A percentile compares a stretch with the other conserved stretches of the same genome.
Conservation (phyloP, 208 protist species). For the Crithidia mellificae region DNA sequence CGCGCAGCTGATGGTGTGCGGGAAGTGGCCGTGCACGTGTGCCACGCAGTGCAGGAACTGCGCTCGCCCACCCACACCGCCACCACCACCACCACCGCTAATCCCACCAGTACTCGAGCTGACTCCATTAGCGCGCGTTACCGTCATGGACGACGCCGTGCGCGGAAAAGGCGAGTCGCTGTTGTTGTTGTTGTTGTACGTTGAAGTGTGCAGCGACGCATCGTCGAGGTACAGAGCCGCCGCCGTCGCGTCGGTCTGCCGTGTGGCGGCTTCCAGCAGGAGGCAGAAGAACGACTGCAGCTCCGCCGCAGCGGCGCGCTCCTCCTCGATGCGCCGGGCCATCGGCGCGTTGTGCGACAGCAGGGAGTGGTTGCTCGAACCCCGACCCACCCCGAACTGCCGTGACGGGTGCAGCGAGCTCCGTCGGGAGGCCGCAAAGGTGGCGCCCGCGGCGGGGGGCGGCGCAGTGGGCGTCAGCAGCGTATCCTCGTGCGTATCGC, state of each 20-base stretch:
- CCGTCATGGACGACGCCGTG: background rate
- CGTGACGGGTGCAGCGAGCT: background rate
- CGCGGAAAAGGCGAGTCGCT: background rate
- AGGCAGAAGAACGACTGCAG: conserved; percentile 72
- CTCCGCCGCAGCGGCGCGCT: conserved; percentile 32
- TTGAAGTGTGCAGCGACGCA: background rate
- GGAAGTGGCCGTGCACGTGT: conserved; percentile 57
- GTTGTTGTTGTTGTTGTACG: background rate
- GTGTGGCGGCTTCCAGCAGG: conserved; percentile 60
- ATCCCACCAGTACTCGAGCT: too few relatives aligned
- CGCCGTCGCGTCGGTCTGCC: conserved; percentile 44
- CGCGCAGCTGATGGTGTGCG: conserved; percentile 57
- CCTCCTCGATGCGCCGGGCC: conserved; percentile 29
- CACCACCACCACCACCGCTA: too few relatives aligned
- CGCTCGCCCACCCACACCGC: conserved; percentile 5
- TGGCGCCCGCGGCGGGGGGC: background rate
- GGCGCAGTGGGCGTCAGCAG: too few relatives aligned
- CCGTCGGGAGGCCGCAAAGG: background rate
- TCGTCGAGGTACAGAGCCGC: conserved; percentile 68
- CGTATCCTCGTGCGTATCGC: too few relatives aligned
- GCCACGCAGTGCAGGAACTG: conserved; percentile 63
- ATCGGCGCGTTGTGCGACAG: conserved; percentile 16
- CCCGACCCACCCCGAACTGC: background rate
- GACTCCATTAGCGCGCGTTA: too few relatives aligned
- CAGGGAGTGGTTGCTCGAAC: background rate